Evolutionary conservation across 805 yeast species (phyloP), one percentile per base, ranked within the genome.

Genomic region (Wickerhamiella sorbophila): DNA sequence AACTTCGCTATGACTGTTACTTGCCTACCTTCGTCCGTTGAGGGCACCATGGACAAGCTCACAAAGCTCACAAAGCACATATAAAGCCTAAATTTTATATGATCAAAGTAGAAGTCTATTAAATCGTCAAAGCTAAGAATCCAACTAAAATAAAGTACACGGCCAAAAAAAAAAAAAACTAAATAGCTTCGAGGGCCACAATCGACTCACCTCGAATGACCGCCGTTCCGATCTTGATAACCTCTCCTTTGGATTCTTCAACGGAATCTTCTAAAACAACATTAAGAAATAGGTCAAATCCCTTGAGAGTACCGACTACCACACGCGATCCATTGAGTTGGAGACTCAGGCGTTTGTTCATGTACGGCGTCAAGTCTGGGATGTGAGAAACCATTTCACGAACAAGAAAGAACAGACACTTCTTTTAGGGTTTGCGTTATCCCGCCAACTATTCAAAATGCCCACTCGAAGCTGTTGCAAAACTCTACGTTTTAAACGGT

Each of bases 211-310:
- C 94, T 52, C 94, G 68, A 5, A 83, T 65, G 32, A 62, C 85
- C 10, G 77, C 70, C 8, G 82, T 69, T 1, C 94, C 94, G 36
- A 82, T 63, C 43, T 70, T 67, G 29, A 69, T 56, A 44, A 68
- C 69, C 4, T 75, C 77, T 33, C 66, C 63, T 22, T 59, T 50
- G 31, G 64, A 63, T 45, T 72, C 74, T 56, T 81, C 91, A 14
- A 75, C 66, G 1, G 85, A 84, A 39, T 78, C 80, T 36, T 76
- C 82, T 31, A 82, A 57, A 0, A 82, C 84, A 19, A 81, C 61
- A 53, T 82, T 82, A 52, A 82, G 57, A 54, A 80, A 81, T 4
- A 75, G 72, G 56, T 88, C 97, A 58, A 76, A 88, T 2, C 97
- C 97, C 52, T 83, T 67, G 42, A 88, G 68, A 10, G 73, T 72